Evolutionary conservation across 352 stramenopile genomes (phyloP).

Genomic region (Blastocystis sp.): DNA sequence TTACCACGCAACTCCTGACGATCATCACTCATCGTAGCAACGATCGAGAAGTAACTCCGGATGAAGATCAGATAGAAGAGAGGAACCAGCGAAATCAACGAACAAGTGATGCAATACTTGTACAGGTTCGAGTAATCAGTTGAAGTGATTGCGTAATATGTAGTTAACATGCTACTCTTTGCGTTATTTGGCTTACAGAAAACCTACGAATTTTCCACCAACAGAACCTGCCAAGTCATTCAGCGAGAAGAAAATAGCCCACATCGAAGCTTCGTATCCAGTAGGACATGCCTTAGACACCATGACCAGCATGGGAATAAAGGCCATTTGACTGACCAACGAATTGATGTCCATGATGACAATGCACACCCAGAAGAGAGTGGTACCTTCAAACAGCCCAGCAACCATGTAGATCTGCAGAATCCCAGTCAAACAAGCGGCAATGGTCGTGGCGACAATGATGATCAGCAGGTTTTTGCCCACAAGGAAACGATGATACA

Average conservation of each 20-base stretch:
- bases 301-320: conserved; percentile 54
- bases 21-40: neutral
- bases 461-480: conserved; percentile 5
- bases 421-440: conserved; percentile 20
- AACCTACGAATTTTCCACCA: neutral
- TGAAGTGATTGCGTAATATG: conserved; percentile 2
- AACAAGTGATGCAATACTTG: conserved; percentile 31
- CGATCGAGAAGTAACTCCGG: conserved; percentile 47
- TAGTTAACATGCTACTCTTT: conserved; percentile 9
- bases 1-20: neutral
- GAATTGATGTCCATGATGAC: conserved; percentile 55
- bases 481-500: conserved; percentile 52
- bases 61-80: conserved; percentile 49
- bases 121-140: conserved; percentile 52
- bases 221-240: conserved; percentile 43
- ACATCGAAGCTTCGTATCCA: conserved; percentile 52
- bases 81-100: conserved; percentile 7
- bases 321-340: conserved; percentile 13
- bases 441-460: conserved; percentile 16
- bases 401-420: conserved; percentile 51
- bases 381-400: conserved; percentile 30
- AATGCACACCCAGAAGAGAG: conserved; percentile 36
- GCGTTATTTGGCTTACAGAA: neutral
- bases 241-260: conserved; percentile 54
- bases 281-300: conserved; percentile 1